Evolutionary conservation across 1,139 yeast species (phyloP).

Genomic region (Yamadazyma atmosphaerica): DNA sequence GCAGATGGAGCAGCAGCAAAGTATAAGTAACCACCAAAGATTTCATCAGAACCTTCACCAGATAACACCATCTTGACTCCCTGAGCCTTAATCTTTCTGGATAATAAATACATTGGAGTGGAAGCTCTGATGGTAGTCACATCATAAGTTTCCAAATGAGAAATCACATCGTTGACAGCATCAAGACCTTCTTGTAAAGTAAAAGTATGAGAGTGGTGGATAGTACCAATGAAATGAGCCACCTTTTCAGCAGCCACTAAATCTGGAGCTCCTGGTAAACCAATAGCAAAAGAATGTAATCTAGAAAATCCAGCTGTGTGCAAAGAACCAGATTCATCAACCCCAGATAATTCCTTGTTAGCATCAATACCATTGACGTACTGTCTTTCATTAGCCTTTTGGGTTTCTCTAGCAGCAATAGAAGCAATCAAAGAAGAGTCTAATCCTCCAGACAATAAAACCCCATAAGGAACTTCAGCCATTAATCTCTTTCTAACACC

Average conservation of each 20-base stretch:
- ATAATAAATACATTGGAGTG: constrained; percentile 95
- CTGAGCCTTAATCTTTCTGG: constrained; percentile 97
- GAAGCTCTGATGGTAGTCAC: constrained; percentile 99
- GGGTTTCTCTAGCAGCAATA: constrained; percentile 95
- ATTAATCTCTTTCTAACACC: constrained; percentile 98
- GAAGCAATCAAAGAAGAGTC: constrained; percentile 96
- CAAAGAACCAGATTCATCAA: constrained; percentile 83
- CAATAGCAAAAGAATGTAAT: constrained; percentile 94
- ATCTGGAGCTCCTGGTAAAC: constrained; percentile 98
- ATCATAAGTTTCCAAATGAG: constrained; percentile 95
- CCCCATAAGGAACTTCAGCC: constrained; percentile 99
- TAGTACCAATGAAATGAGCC: constrained; percentile 91
- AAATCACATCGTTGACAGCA: constrained; percentile 90
- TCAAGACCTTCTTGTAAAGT: constrained; percentile 96
- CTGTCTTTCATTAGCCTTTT: constrained; percentile 74
- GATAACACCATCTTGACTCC: constrained; percentile 99
- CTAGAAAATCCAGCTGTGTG: constrained; percentile 79
- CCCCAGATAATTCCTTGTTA: constrained; percentile 77
- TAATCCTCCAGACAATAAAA: constrained; percentile 91
- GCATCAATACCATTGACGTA: constrained; percentile 50
- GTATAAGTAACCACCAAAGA: constrained; percentile 97
- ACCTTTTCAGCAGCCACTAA: constrained; percentile 94
- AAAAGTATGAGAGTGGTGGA: constrained; percentile 97
- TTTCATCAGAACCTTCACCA: constrained; percentile 99
- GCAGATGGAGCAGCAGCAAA: constrained; percentile 96